Evolutionary conservation across 1,284 basidiomycete genomes (phyloP).

Genomic region (Malassezia furfur): DNA sequence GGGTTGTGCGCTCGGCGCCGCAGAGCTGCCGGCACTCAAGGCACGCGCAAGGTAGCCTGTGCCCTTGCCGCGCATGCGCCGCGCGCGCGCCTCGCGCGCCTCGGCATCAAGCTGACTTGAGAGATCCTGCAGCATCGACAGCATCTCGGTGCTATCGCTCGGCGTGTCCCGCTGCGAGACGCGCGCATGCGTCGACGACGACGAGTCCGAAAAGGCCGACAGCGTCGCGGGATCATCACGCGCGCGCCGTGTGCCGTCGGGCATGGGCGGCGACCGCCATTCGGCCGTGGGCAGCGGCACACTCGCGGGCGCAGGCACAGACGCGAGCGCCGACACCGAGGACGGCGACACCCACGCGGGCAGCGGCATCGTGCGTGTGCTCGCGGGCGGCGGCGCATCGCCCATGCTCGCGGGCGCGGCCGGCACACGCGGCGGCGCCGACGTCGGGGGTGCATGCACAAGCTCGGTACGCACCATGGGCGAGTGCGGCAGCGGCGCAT

Average conservation of each 20-base stretch:
- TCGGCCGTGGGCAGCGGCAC: no score
- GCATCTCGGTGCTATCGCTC: not conserved
- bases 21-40: not conserved
- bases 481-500: no score
- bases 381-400: no score
- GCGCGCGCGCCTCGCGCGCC: conserved; percentile 2
- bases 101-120: conserved; percentile 1
- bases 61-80: not conserved
- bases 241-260: no score
- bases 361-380: no score
- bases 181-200: not conserved
- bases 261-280: no score
- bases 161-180: not conserved
- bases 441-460: no score
- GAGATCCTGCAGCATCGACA: not conserved
- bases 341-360: not conserved
- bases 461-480: no score
- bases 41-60: not conserved
- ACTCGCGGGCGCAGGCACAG: no score
- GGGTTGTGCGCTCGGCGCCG: not conserved
- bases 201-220: conserved; percentile 2
- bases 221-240: not conserved
- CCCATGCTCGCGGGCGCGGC: no score
- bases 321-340: no score
- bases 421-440: no score